phyloP scores from a whole-genome alignment of 1,139 yeast genomes.

The Lodderomyces margitis region DNA sequence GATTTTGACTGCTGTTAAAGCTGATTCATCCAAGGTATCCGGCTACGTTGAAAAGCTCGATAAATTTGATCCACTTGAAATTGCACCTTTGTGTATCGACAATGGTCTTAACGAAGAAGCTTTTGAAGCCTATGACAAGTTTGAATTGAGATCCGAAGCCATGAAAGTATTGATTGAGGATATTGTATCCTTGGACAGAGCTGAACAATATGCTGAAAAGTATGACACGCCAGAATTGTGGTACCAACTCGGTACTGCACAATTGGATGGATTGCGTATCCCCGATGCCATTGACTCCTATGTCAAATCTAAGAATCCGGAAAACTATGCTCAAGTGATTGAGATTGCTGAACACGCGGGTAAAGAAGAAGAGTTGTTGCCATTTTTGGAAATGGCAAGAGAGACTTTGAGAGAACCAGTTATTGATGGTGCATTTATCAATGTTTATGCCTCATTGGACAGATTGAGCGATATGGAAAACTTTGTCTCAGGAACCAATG shows the following conservation, averaged over 20 bases:
- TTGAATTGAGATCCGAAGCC: conserved; percentile 76
- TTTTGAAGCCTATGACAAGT: conserved; percentile 85
- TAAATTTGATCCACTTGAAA: conserved; percentile 89
- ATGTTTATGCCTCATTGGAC: conserved; percentile 80
- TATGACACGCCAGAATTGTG: conserved; percentile 83
- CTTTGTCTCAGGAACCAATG: conserved; percentile 82
- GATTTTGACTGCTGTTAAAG: conserved; percentile 91
- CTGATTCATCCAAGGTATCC: conserved; percentile 83
- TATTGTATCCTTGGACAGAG: conserved; percentile 91
- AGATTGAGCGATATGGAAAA: conserved; percentile 79
- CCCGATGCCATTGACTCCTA: conserved; percentile 90
- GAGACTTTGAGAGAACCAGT: conserved; percentile 85
- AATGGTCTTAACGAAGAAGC: conserved; percentile 92
- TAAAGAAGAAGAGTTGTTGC: conserved; percentile 88
- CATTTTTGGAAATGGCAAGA: conserved; percentile 93
- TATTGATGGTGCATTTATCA: conserved; percentile 87
- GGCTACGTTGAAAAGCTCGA: conserved; percentile 86
- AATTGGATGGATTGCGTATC: conserved; percentile 87
- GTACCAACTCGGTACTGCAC: conserved; percentile 96
- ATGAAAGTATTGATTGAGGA: conserved; percentile 90
- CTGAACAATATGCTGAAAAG: conserved; percentile 89
- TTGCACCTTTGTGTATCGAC: conserved; percentile 89
- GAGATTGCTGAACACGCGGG: conserved; percentile 96
- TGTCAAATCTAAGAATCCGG: conserved; percentile 87
- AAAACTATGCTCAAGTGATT: conserved; percentile 87